Evolutionary conservation across 495 filamentous ascomycete genomes (phyloP).

Genomic region (Hypoxylon intermedium): DNA sequence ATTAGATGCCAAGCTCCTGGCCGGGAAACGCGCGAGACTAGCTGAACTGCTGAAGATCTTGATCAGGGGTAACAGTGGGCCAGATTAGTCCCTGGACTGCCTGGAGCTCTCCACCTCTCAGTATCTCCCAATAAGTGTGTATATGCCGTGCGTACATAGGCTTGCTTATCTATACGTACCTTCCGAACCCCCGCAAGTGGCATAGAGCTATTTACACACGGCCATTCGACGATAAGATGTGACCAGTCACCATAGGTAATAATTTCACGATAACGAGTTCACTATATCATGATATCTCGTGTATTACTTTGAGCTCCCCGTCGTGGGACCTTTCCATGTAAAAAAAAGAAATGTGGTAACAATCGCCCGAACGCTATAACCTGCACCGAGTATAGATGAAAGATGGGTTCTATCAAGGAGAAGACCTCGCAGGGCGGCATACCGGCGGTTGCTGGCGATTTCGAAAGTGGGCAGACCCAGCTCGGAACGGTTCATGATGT

Average conservation of each 20-base stretch:
- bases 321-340: too few species aligned
- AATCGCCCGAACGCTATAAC: background rate
- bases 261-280: constrained; percentile 6
- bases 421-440: constrained; percentile 6
- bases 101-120: constrained; percentile 7
- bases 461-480: constrained; percentile 31
- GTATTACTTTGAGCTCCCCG: too few species aligned
- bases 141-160: background rate
- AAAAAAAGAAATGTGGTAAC: background rate
- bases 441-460: constrained; percentile 11
- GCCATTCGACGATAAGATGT: background rate
- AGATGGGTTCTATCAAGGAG: constrained; percentile 32
- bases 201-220: background rate
- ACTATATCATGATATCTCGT: too few species aligned
- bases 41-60: constrained; percentile 26
- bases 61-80: constrained; percentile 12
- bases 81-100: constrained; percentile 4
- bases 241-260: background rate
- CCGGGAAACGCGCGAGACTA: constrained; percentile 1
- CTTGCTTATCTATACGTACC: constrained; percentile 29
- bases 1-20: constrained; percentile 13
- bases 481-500: constrained; percentile 54
- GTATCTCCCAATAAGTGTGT: constrained; percentile 1
- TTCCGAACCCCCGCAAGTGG: constrained; percentile 33
- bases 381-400: background rate